phyloP scores from a whole-genome alignment of 2,329 filamentous ascomycete genomes.

The Pseudogymnoascus sp. region DNA sequence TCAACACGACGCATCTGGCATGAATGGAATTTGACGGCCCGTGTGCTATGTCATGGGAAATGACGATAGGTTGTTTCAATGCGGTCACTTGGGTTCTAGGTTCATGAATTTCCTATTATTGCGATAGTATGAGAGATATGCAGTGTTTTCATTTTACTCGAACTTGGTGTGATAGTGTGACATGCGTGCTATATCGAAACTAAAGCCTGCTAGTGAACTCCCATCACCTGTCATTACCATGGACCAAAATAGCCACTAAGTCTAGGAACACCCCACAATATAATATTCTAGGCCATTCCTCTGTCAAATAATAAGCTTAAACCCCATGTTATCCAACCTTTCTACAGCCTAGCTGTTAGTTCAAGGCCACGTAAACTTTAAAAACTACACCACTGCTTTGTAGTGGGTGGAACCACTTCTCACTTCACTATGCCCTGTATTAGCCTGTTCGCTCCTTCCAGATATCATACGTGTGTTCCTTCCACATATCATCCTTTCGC shows the following conservation, averaged over 20 bases:
- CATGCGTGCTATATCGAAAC: neutral
- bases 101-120: neutral
- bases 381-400: neutral
- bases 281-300: neutral
- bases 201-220: neutral
- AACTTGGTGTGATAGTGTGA: neutral
- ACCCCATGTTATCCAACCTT: neutral
- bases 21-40: constrained; percentile 16
- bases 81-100: neutral
- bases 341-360: neutral
- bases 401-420: neutral
- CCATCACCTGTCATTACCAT: neutral
- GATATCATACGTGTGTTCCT: neutral
- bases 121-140: neutral
- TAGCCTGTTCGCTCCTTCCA: neutral
- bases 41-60: neutral
- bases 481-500: neutral
- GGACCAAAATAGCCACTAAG: neutral
- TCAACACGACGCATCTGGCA: constrained; percentile 45
- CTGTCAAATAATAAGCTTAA: neutral
- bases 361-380: neutral
- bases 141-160: neutral
- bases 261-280: neutral
- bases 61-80: neutral
- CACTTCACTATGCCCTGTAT: neutral